Evolutionary conservation across 192 early-diverging fungal species (phyloP), one percentile per base, ranked within the genome.

Genomic region (Rhizophagus sp.): DNA sequence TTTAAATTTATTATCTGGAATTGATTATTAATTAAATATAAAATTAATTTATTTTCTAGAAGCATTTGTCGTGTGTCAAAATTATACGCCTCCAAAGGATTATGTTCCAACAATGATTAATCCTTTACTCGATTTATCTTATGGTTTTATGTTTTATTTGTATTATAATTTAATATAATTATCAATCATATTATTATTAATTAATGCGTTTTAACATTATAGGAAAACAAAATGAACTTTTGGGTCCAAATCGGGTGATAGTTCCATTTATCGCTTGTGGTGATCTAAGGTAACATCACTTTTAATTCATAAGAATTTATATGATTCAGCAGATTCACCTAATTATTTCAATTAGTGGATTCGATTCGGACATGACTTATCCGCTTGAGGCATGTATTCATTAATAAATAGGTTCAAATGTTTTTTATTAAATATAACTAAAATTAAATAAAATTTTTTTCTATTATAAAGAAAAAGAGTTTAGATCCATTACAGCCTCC

Each of bases 201-300:
- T 62, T 67, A 61, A n/a, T 25, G 2, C 1, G 34, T 24, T 41
- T 71, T 67, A 41, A 30, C 69, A 49, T 34, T 76, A 47, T 76
- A 85, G 85, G 81, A 27, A 75, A 83, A n/a, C 83, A 82, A 50
- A 92, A 95, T 83, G 85, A 93, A 39, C 84, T 93, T 15, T 82
- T 83, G 0, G 94, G 93, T 22, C 85, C 89, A 49, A 95, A 96
- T 83, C 87, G 94, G 71, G 88, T 90, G 2, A 92, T 97, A 81
- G 93, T 93, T 4, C 96, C 96, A 5, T 97, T 97, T 84, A 85
- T 97, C 73, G 94, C 95, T 1, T 97, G 96, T 76, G 97, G 97
- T 34, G 97, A 98, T 81, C 82, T 96, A 74, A 92, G 86, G 88
- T 89, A 88, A 78, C 17, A 7, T 7, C 49, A 72, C 22, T 15